Conservation (phyloP, 73 alveolate species). For the Paramecium pentaurelia region DNA sequence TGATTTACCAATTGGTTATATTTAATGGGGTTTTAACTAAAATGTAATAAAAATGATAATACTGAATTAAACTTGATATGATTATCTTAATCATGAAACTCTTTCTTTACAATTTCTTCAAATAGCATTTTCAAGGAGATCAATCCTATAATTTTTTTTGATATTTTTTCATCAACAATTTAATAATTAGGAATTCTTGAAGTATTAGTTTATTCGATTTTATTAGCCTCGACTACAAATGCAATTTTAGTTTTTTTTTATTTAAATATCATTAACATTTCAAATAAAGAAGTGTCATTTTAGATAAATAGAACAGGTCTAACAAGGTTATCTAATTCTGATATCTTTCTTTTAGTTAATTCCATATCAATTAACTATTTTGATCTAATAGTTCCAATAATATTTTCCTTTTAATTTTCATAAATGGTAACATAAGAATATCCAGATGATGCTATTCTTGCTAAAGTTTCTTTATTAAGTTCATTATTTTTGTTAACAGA, state of each 20-base stretch:
- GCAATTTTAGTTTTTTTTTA: constrained; percentile 53
- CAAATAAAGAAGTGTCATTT: constrained; percentile 40
- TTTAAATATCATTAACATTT: constrained; percentile 51
- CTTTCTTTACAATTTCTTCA: constrained; percentile 58
- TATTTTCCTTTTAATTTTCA: constrained; percentile 57
- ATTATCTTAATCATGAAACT: constrained; percentile 55
- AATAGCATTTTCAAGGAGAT: constrained; percentile 21
- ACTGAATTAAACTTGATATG: neutral
- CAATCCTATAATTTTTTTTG: constrained; percentile 25
- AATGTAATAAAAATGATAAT: neutral
- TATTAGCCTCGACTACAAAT: neutral
- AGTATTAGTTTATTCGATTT: neutral
- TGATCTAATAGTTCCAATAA: constrained; percentile 75
- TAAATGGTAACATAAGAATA: constrained; percentile 73
- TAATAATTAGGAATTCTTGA: neutral
- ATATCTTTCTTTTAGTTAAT: neutral
- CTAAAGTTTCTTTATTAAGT: constrained; percentile 61
- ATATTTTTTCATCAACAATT: neutral
- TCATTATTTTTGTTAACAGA: constrained; percentile 45
- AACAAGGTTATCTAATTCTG: constrained; percentile 25
- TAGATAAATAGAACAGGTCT: neutral
- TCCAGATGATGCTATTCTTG: constrained; percentile 68
- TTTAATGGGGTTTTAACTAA: neutral
- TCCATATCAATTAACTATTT: constrained; percentile 35
- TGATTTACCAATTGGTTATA: neutral